A percentile compares a stretch with the other conserved stretches of the same genome.
Evolutionary conservation across 371 early-diverging fungal genomes (phyloP).

Genomic region (Rhizopus stolonifer): DNA sequence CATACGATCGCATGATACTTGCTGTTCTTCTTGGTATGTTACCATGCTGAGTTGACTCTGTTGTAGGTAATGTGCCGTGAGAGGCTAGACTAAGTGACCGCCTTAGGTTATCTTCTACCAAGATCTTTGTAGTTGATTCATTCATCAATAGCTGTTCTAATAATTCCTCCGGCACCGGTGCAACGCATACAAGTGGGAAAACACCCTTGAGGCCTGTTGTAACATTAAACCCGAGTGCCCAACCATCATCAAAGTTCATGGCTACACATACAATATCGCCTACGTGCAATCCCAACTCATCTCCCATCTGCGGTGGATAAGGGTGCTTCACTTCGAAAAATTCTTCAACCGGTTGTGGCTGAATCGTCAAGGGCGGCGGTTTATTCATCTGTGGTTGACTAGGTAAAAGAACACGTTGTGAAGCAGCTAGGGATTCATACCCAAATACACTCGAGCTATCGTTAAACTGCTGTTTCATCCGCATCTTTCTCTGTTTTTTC

Average conservation of each 20-base stretch:
- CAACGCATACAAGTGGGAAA: constrained; percentile 70
- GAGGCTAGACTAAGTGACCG: constrained; percentile 18
- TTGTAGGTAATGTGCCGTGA: constrained; percentile 7
- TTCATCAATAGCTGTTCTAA: constrained; percentile 28
- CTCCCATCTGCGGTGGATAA: constrained; percentile 62
- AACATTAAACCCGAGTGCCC: constrained; percentile 73
- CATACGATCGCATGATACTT: constrained; percentile 36
- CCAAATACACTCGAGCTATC: constrained; percentile 14
- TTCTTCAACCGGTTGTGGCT: constrained; percentile 27
- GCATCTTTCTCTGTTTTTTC: neutral
- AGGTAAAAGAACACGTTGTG: constrained; percentile 12
- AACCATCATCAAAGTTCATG: constrained; percentile 66
- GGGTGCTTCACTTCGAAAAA: constrained; percentile 54
- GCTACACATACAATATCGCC: constrained; percentile 71
- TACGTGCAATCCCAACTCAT: constrained; percentile 65
- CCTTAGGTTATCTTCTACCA: constrained; percentile 11
- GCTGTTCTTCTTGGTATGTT: constrained; percentile 50
- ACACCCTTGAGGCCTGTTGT: constrained; percentile 67
- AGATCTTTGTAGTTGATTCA: neutral
- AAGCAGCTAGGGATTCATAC: constrained; percentile 21
- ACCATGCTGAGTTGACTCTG: constrained; percentile 28
- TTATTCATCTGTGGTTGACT: neutral
- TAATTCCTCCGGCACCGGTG: constrained; percentile 35
- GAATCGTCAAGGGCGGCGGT: constrained; percentile 3
- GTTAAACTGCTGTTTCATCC: neutral